Percentiles rank a stretch among this genome's conserved stretches.
Conservation (phyloP, 2,329 filamentous ascomycete species). For the Pseudogymnoascus sp. region DNA sequence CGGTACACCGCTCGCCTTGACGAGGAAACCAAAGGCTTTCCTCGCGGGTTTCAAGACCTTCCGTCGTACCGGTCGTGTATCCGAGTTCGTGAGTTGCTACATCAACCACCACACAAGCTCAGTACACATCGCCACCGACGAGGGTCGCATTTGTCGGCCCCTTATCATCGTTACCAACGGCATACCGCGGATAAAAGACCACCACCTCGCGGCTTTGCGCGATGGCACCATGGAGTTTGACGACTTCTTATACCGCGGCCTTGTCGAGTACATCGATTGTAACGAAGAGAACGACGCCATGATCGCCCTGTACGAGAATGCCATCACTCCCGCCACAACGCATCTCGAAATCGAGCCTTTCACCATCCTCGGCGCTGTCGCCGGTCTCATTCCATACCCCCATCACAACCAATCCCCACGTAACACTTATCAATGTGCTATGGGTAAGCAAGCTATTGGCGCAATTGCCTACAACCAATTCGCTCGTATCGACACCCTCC, state of each 20-base stretch:
- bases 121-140: constrained; percentile 93
- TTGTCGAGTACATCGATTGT: constrained; percentile 94
- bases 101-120: constrained; percentile 89
- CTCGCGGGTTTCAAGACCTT: constrained; percentile 77
- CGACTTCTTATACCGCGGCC: constrained; percentile 80
- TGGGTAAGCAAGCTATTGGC: constrained; percentile 99
- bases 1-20: constrained; percentile 85
- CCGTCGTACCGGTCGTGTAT: constrained; percentile 82
- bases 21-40: constrained; percentile 79
- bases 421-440: constrained; percentile 98
- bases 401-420: constrained; percentile 98
- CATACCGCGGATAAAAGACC: constrained; percentile 68
- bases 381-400: constrained; percentile 92
- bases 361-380: constrained; percentile 89
- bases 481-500: constrained; percentile 87
- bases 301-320: constrained; percentile 80
- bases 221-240: constrained; percentile 84
- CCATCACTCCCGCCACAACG: constrained; percentile 76
- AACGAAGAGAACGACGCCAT: constrained; percentile 98
- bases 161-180: constrained; percentile 91
- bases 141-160: constrained; percentile 91
- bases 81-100: constrained; percentile 93
- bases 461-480: constrained; percentile 98
- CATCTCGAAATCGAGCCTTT: constrained; percentile 98
- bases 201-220: constrained; percentile 74